Conservation (phyloP, 1,284 basidiomycete species). For the Grifola frondosa region DNA sequence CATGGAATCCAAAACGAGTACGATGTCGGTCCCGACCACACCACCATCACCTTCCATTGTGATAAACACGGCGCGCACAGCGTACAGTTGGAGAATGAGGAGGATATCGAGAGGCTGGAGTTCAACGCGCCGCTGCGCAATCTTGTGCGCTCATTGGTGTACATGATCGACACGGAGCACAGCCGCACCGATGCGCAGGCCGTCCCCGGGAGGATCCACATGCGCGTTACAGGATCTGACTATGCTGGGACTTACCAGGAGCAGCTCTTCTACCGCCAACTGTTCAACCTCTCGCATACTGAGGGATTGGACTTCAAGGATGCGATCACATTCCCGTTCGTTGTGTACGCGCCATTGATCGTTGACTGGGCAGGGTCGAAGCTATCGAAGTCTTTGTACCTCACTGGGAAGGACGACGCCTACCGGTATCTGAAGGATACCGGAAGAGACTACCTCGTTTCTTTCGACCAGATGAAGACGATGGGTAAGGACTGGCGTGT, state of each 20-base stretch:
- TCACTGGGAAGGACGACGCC: constrained; percentile 25
- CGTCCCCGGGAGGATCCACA: constrained; percentile 16
- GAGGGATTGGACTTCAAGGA: constrained; percentile 7
- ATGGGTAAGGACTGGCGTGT: constrained; percentile 16
- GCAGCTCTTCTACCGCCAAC: constrained; percentile 26
- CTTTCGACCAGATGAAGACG: constrained; percentile 23
- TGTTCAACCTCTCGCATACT: constrained; percentile 9
- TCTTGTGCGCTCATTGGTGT: constrained; percentile 26
- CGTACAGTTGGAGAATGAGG: constrained; percentile 15
- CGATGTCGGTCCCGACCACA: constrained; percentile 5
- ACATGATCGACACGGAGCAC: constrained; percentile 16
- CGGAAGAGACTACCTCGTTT: constrained; percentile 25
- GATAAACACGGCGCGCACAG: constrained; percentile 25
- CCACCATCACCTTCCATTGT: constrained; percentile 24
- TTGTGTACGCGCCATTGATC: constrained; percentile 30
- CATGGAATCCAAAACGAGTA: constrained; percentile 27
- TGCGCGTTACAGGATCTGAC: constrained; percentile 31
- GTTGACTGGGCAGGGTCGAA: constrained; percentile 34
- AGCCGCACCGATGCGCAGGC: constrained; percentile 5
- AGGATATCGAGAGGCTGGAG: constrained; percentile 24
- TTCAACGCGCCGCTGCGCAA: constrained; percentile 34
- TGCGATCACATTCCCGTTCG: not conserved
- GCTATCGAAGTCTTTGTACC: constrained; percentile 33
- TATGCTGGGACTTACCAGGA: constrained; percentile 31
- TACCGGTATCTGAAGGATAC: constrained; percentile 26